Conservation (phyloP, 192 early-diverging fungal species). For the Gamsiella multidivaricata region DNA sequence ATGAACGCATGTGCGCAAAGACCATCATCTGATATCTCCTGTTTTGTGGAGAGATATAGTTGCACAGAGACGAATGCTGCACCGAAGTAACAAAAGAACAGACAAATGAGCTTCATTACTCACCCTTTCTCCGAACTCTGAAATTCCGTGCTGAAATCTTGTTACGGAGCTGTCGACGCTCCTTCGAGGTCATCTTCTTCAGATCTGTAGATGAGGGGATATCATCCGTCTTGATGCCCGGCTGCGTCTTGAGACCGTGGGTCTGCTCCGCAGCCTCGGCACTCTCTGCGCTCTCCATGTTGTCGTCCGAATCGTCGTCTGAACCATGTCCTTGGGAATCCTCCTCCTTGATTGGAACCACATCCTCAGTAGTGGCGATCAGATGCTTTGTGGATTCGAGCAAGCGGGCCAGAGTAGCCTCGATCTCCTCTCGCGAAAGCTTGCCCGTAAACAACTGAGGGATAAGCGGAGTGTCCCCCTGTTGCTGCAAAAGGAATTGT, state of each 20-base stretch:
- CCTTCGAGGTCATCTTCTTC: slow-evolving; percentile 76
- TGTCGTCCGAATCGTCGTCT: slow-evolving; percentile 47
- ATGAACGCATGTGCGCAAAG: not conserved
- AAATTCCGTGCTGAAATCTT: slow-evolving; percentile 91
- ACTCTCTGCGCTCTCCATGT: slow-evolving; percentile 9
- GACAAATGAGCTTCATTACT: no score
- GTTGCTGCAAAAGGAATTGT: slow-evolving; percentile 45
- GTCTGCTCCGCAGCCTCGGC: slow-evolving; percentile 26
- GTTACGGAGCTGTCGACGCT: slow-evolving; percentile 86
- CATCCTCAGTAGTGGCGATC: slow-evolving; percentile 13
- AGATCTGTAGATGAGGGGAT: slow-evolving; percentile 63
- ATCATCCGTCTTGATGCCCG: slow-evolving; percentile 54
- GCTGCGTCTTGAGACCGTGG: slow-evolving; percentile 52
- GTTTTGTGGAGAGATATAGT: no score
- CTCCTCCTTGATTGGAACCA: slow-evolving; percentile 34
- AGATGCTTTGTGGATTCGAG: slow-evolving; percentile 49
- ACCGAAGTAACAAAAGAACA: no score
- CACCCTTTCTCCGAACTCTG: slow-evolving; percentile 83
- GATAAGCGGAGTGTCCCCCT: slow-evolving; percentile 44
- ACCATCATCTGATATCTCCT: not conserved
- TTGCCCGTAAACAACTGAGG: slow-evolving; percentile 52
- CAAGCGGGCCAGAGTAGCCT: slow-evolving; percentile 37
- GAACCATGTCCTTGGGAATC: slow-evolving; percentile 19
- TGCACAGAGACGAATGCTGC: no score
- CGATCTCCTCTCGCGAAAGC: slow-evolving; percentile 43